Base-by-base conservation (phyloP, 306 rosid species). In the Quercus aquifolioides region DNA sequence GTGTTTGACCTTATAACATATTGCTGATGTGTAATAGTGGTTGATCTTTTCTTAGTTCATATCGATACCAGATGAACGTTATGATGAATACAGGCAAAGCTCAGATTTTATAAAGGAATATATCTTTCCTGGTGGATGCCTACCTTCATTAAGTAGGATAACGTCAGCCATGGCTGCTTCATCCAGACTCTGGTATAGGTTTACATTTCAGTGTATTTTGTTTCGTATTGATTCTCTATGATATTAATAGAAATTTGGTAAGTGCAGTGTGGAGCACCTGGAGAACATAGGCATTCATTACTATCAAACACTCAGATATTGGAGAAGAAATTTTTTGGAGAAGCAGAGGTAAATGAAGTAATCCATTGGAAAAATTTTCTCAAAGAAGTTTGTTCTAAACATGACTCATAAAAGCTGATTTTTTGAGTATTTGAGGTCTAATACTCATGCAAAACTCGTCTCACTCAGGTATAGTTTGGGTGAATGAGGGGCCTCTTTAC, bases 261-360 rank as follows among this genome's bases (percentile, higher is more conserved):
- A 74, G 19, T 80, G 82, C 81, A 95, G 55, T 43, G 19, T 70
- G 74, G 56, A 70, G 56, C 46, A 70, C 26, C 18, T 70, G 55
- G 99, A 95, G 73, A 95, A 95, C 62, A 64, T 95, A 15, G 99
- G 98, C 69, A 85, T 91, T 83, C 99, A 95, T 88, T 95, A 92
- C 89, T 84, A 92, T 82, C 91, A 88, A 25, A 95, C 99, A 3
- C 88, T 92, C 38, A 88, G 99, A 85, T 84, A 35, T 76, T 95
- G 99, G 99, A 91, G 97, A 78, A 85, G 87, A 73, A 92, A 90
- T 74, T 95, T 95, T 90, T 10, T 91, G 78, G 92, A 83, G 28
- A 91, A 85, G 63, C 81, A 87, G 62, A 83, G 90, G 99, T 92
- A 73, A 76, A 26, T 19, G 76, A 68, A 72, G 62, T 13, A 35